These are phyloP conservation scores for Sarocladiaceae sp. DNA, from an alignment of 2,329 filamentous ascomycete genomes.

Conservation along the genomic window DNA sequence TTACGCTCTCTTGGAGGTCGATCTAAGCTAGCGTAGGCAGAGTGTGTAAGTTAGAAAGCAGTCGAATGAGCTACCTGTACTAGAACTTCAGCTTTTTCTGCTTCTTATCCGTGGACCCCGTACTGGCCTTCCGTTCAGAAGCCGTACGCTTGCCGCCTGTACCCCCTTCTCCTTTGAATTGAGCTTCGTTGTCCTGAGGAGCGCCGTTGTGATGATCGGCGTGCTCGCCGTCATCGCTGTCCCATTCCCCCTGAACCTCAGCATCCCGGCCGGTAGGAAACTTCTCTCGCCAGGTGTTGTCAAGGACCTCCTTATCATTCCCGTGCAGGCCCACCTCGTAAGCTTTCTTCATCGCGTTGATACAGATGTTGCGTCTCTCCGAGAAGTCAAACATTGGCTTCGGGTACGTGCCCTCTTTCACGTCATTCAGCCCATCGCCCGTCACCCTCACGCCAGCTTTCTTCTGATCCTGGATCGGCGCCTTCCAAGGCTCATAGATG, in stretches of 20 bases:
- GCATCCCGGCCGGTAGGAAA: conserved; percentile 26
- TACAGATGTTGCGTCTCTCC: conserved; percentile 53
- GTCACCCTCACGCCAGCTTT: conserved; percentile 58
- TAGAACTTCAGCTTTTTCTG: conserved; percentile 3
- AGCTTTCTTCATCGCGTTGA: conserved; percentile 64
- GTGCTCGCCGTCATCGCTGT: conserved; percentile 6
- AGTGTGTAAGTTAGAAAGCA: neutral
- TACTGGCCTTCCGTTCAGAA: conserved; percentile 3
- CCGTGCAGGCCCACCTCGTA: conserved; percentile 61
- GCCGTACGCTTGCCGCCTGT: conserved; percentile 6
- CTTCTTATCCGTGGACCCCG: conserved; percentile 6
- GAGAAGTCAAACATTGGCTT: conserved; percentile 74
- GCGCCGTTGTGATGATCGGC: neutral
- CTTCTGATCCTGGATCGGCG: conserved; percentile 60
- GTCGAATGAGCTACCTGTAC: neutral
- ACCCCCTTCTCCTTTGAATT: conserved; percentile 9
- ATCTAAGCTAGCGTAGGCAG: neutral
- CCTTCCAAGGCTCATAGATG: conserved; percentile 77
- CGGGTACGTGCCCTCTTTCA: conserved; percentile 50
- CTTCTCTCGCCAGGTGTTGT: conserved; percentile 49
- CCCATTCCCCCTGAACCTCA: conserved; percentile 5
- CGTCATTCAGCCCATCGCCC: conserved; percentile 41
- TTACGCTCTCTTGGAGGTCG: too few relatives aligned
- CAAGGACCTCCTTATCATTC: conserved; percentile 51
- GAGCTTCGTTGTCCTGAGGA: conserved; percentile 16